Evolutionary conservation across 306 rosid species (phyloP).

Genomic region (Vigna nakashimae): DNA sequence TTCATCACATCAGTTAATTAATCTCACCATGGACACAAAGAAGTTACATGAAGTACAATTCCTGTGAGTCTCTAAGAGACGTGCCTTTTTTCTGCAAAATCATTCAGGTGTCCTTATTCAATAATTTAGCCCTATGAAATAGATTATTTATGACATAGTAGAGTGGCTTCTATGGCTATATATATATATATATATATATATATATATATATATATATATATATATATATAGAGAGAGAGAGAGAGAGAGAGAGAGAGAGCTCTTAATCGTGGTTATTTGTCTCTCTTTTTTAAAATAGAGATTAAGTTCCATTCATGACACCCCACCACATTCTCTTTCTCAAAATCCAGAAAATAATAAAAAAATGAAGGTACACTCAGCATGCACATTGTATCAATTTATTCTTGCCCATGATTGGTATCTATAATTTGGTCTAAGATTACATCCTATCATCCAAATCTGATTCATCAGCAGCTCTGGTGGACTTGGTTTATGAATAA

Average conservation of each 20-base stretch:
- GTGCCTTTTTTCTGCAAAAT: conserved; percentile 4
- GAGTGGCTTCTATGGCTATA: background rate
- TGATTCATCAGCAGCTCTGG: conserved; percentile 33
- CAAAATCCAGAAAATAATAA: conserved; percentile 30
- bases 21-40: background rate
- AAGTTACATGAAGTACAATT: background rate
- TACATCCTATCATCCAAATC: conserved; percentile 46
- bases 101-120: conserved; percentile 33
- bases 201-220: background rate
- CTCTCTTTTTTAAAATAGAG: background rate
- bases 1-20: background rate
- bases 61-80: background rate
- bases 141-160: background rate
- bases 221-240: no score
- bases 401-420: conserved; percentile 47
- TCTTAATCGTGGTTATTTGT: background rate
- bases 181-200: background rate
- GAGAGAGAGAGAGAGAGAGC: no score
- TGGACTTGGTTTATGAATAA: conserved; percentile 34
- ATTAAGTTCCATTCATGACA: conserved; percentile 17
- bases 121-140: conserved; percentile 18
- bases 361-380: conserved; percentile 45
- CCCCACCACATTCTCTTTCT: conserved; percentile 34
- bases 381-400: conserved; percentile 38
- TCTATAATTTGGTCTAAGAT: conserved; percentile 42